Evolutionary conservation across 805 yeast genomes (phyloP), one percentile per base, ranked within the genome.

Genomic region (Alloascoidea hylecoeti): DNA sequence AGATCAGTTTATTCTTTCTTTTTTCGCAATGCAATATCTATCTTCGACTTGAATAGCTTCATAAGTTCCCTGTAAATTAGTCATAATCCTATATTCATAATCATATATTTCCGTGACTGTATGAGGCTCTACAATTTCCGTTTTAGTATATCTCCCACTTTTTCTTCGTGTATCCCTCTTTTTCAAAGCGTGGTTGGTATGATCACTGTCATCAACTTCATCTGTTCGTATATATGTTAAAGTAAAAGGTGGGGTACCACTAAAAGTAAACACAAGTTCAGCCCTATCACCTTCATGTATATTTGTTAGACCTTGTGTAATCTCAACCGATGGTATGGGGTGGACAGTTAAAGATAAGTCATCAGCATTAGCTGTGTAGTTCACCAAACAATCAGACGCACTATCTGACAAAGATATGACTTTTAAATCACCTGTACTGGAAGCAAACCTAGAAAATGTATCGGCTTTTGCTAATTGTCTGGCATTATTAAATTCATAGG

Each of bases 251-350:
- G 97, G 95, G 0, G 76, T 71, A 13, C 98, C 98, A 23, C 71
- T 70, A 49, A 92, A 82, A 15, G 74, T 69, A 58, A 92, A 89
- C 2, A 70, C 70, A 36, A 92, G 75, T 52, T 86, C 95, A 1
- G 94, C 88, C 50, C 81, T 83, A 46, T 92, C 98, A 35, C 97
- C 98, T 52, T 85, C 94, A 49, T 86, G 94, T 34, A 92, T 82
- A 54, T 84, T 89, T 14, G 72, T 61, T 40, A 74, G 78, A n/a
- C 95, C 95, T 48, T 78, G 82, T 16, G 78, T 72, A 13, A 89
- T 76, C 42, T 79, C 86, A 13, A 89, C 96, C 0, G 95, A 78
- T 17, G 83, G 83, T 28, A 72, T 61, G n/a, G 66, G 70, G 45
- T 73, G 80, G 3, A 61, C 45, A 5, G 65, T 46, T 14, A 49